Evolutionary conservation across 768 basidiomycete genomes (phyloP).

Genomic region (Collybia nuda): DNA sequence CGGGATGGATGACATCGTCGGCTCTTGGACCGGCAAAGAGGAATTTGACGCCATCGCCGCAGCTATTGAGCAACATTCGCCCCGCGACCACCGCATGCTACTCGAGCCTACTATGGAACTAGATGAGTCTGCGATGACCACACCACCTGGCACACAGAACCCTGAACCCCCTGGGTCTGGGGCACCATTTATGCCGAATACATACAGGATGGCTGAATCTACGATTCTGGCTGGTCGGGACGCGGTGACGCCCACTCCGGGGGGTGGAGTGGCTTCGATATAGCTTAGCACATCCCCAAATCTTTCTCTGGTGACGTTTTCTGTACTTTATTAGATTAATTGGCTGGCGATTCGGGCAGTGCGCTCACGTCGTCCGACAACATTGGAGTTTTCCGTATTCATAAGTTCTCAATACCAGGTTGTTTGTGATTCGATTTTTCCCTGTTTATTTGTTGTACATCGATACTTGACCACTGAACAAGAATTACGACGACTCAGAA

Average conservation of each 20-base stretch:
- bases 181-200: slow-evolving; percentile 50
- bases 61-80: slow-evolving; percentile 47
- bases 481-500: slow-evolving; percentile 5
- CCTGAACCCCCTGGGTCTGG: slow-evolving; percentile 55
- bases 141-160: slow-evolving; percentile 54
- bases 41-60: slow-evolving; percentile 57
- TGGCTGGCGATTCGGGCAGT: background rate
- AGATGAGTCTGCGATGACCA: slow-evolving; percentile 24
- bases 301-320: background rate
- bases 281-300: background rate
- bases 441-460: no score
- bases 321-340: background rate
- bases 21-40: slow-evolving; percentile 56
- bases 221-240: slow-evolving; percentile 42
- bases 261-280: slow-evolving; percentile 12
- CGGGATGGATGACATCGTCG: slow-evolving; percentile 49
- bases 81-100: slow-evolving; percentile 30
- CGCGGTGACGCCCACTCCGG: slow-evolving; percentile 45
- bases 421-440: no score
- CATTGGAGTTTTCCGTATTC: no score
- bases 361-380: no score
- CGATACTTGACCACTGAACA: no score
- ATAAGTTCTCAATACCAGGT: no score
- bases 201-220: slow-evolving; percentile 31
- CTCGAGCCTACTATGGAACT: slow-evolving; percentile 26